Evolutionary conservation across 1,284 basidiomycete species (phyloP).

Genomic region (Quambalaria eucalypti): DNA sequence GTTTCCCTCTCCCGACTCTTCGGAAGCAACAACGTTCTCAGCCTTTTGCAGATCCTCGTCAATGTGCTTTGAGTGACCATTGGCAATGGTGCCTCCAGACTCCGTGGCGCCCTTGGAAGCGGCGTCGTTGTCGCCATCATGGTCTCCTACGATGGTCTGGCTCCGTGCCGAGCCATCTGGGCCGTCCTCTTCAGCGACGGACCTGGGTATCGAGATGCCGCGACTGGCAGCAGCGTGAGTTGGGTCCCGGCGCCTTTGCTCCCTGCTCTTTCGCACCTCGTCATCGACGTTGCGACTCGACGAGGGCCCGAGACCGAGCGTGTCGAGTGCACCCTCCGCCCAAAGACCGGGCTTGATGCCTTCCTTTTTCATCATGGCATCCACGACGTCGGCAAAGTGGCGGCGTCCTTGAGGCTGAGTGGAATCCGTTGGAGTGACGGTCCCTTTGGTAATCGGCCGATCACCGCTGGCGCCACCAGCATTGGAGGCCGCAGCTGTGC

Average conservation of each 20-base stretch:
- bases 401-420: slow-evolving; percentile 9
- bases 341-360: slow-evolving; percentile 32
- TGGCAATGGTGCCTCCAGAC: background rate
- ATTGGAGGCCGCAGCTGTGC: background rate
- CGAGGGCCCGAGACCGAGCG: slow-evolving; percentile 34
- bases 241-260: slow-evolving; percentile 14
- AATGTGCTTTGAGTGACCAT: no score
- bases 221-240: slow-evolving; percentile 7
- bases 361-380: slow-evolving; percentile 37
- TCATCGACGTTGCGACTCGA: slow-evolving; percentile 32
- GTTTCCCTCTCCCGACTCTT: no score
- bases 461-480: background rate
- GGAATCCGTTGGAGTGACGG: background rate
- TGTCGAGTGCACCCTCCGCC: slow-evolving; percentile 40
- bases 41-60: background rate
- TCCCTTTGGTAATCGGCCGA: no score
- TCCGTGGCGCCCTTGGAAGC: background rate
- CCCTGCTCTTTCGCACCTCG: slow-evolving; percentile 25
- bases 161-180: background rate
- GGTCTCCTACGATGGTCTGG: background rate
- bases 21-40: no score
- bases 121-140: background rate
- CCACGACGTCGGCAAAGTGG: slow-evolving; percentile 35
- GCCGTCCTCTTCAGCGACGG: slow-evolving; percentile 23
- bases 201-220: slow-evolving; percentile 22